Evolutionary conservation across 2,329 filamentous ascomycete genomes (phyloP).

Genomic region (Aureobasidium sp.): DNA sequence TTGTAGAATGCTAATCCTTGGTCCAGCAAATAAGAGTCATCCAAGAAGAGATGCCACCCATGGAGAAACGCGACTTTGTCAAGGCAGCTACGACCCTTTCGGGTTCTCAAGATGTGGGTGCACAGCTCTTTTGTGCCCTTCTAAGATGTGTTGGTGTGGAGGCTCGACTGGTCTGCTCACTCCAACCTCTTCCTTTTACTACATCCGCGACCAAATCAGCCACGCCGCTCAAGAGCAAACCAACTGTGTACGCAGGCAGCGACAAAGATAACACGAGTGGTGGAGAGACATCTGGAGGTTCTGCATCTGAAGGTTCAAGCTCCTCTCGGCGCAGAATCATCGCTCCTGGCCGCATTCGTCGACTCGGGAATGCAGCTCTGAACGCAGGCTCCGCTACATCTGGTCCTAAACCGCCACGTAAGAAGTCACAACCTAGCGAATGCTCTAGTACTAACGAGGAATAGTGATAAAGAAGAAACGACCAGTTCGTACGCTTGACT

Average conservation of each 20-base stretch:
- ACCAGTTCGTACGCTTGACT: slow-evolving; percentile 60
- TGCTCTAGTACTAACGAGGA: slow-evolving; percentile 23
- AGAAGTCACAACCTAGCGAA: slow-evolving; percentile 17
- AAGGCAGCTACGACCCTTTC: slow-evolving; percentile 59
- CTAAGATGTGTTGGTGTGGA: slow-evolving; percentile 77
- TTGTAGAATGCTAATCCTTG: slow-evolving; percentile 14
- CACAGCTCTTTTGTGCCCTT: slow-evolving; percentile 83
- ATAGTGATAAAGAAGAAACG: slow-evolving; percentile 33
- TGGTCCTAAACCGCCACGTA: slow-evolving; percentile 14
- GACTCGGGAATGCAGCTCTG: slow-evolving; percentile 28
- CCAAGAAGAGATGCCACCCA: slow-evolving; percentile 36
- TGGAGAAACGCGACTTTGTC: slow-evolving; percentile 67
- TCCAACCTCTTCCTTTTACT: slow-evolving; percentile 72
- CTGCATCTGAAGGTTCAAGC: slow-evolving; percentile 13
- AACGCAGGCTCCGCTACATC: not conserved
- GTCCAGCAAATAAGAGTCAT: slow-evolving; percentile 13
- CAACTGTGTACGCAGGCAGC: slow-evolving; percentile 28
- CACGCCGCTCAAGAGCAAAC: slow-evolving; percentile 35
- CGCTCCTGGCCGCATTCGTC: slow-evolving; percentile 20
- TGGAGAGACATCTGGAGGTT: slow-evolving; percentile 17
- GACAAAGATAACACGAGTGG: slow-evolving; percentile 18
- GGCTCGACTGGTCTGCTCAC: slow-evolving; percentile 76
- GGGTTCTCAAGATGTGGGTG: slow-evolving; percentile 83
- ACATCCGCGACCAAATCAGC: slow-evolving; percentile 40
- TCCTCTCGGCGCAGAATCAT: slow-evolving; percentile 7